Evolutionary conservation across 495 filamentous ascomycete genomes (phyloP).

Genomic region (Aspergillus sparsus): DNA sequence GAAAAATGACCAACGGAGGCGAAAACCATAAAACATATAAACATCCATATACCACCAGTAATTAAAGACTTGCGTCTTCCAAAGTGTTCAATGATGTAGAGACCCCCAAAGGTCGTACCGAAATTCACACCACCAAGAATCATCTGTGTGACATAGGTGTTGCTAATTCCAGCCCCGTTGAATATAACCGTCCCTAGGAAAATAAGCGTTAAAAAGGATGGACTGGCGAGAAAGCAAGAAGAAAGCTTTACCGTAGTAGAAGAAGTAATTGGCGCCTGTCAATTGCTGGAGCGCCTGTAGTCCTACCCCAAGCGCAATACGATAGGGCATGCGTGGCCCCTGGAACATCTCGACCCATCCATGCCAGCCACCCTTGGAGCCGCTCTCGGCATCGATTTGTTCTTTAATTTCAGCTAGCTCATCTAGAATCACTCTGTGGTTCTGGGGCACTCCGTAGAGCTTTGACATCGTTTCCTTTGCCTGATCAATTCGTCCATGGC

Average conservation of each 20-base stretch:
- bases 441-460: slow-evolving; percentile 65
- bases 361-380: slow-evolving; percentile 22
- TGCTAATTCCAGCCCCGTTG: slow-evolving; percentile 62
- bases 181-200: slow-evolving; percentile 63
- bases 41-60: slow-evolving; percentile 67
- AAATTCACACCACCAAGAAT: slow-evolving; percentile 76
- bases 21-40: slow-evolving; percentile 69
- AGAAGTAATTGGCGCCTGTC: slow-evolving; percentile 63
- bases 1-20: slow-evolving; percentile 69
- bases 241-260: slow-evolving; percentile 59
- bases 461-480: slow-evolving; percentile 52
- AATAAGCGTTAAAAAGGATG: neutral
- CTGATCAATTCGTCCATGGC: slow-evolving; percentile 57
- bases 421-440: slow-evolving; percentile 55
- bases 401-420: slow-evolving; percentile 64
- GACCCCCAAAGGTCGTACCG: slow-evolving; percentile 64
- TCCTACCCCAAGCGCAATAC: slow-evolving; percentile 63
- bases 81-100: slow-evolving; percentile 69
- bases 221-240: neutral
- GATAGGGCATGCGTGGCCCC: slow-evolving; percentile 66
- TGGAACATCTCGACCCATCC: slow-evolving; percentile 55
- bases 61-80: slow-evolving; percentile 68
- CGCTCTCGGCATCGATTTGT: slow-evolving; percentile 52
- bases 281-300: slow-evolving; percentile 57
- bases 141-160: slow-evolving; percentile 70